Base-by-base conservation (phyloP, 2,329 filamentous ascomycete species). In the Monosporascus ibericus region DNA sequence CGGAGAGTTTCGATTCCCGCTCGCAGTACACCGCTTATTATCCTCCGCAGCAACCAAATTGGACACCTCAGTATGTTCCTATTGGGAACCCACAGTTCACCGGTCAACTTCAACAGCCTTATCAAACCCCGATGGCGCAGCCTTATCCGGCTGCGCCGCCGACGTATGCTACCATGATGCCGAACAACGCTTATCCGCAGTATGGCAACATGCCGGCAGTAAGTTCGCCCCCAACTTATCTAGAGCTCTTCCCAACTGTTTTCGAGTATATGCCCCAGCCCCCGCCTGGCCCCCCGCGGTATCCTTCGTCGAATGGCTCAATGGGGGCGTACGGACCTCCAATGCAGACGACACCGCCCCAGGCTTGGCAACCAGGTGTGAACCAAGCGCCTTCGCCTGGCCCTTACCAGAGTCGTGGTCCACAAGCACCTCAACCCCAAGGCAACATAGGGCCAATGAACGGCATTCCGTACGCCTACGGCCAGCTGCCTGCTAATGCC, bases 1-100 rank as follows among this genome's bases (percentile, higher is more conserved):
- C 81, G 0, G 83, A 85, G 58, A 79, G 76, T 57, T 86, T 86
- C 55, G 84, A 86, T 61, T 81, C 81, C 11, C 75, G 84, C 50
- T 81, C 82, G 52, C 84, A 87, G 53, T 92, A 88, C 66, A 82
- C 83, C n/a, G 76, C 82, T 4, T 87, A 82, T 64, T 88, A 83
- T 67, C 77, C 78, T 24, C 70, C 79, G 25, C 71, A 72, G 54
- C 80, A 83, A 59, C 72, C 76, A 36, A 78, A 78, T 5, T 86
- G 83, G 82, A 73, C 79, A 47, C 74, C 78, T 24, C 80, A 82
- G 56, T 85, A 80, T 61, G 69, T 75, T 20, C 70, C 78, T 38
- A 69, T 75, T 27, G 68, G 68, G 24, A 72, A 70, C 48, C 63
- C 68, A 44, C 74, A 73, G 51, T 80, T 70, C 58, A 66, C 63